Conservation (phyloP, 1,284 basidiomycete genomes). For the Ceratobasidium sp. region DNA sequence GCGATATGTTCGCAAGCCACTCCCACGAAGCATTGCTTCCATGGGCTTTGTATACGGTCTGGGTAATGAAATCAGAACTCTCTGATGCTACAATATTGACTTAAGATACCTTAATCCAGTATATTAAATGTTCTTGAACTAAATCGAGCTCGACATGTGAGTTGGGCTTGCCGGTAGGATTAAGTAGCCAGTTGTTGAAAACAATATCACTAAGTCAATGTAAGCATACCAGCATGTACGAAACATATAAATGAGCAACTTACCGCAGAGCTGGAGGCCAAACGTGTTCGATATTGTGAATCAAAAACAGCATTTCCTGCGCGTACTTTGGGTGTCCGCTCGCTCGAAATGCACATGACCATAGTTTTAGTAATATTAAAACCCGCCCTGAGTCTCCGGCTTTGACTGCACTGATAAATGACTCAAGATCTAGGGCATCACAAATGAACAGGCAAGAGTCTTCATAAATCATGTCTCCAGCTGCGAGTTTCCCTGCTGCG, state of each 20-base stretch:
- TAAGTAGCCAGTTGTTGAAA: slow-evolving; percentile 57
- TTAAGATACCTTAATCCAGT: slow-evolving; percentile 54
- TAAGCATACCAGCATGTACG: background rate
- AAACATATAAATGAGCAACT: background rate
- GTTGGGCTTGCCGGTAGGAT: slow-evolving; percentile 54
- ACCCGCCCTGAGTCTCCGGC: slow-evolving; percentile 55
- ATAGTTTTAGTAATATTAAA: slow-evolving; percentile 54
- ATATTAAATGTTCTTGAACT: slow-evolving; percentile 59
- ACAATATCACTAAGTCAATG: slow-evolving; percentile 50
- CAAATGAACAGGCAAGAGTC: slow-evolving; percentile 56
- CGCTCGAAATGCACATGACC: slow-evolving; percentile 53
- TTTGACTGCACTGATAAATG: slow-evolving; percentile 56
- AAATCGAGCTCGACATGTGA: slow-evolving; percentile 55
- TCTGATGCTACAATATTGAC: background rate
- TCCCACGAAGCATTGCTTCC: slow-evolving; percentile 57
- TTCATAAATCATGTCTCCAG: slow-evolving; percentile 56
- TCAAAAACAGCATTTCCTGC: slow-evolving; percentile 56
- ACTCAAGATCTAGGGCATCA: slow-evolving; percentile 54
- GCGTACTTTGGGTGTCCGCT: slow-evolving; percentile 57
- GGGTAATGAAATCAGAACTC: background rate
- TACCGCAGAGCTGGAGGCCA: slow-evolving; percentile 55
- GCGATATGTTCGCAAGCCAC: slow-evolving; percentile 56
- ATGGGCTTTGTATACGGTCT: slow-evolving; percentile 53
- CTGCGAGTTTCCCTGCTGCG: slow-evolving; percentile 26
- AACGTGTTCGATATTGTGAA: slow-evolving; percentile 57